Evolutionary conservation across 495 filamentous ascomycete genomes (phyloP), one percentile per base, ranked within the genome.

Genomic region (Oidiodendron maius): DNA sequence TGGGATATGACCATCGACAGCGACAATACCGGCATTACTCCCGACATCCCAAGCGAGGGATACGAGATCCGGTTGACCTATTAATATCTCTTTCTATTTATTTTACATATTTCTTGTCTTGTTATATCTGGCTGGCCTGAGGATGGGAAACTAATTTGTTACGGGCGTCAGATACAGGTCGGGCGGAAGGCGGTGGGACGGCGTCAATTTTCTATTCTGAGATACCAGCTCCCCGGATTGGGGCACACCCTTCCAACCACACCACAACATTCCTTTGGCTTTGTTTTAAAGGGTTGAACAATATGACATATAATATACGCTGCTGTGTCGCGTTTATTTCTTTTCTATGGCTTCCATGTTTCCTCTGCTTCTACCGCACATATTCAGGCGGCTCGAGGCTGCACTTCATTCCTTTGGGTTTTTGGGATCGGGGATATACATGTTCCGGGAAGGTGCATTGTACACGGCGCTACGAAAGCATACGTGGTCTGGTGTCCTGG

Each of bases 1-100:
- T 79, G 75, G 75, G 75, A 78, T 36, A 53, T 61, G 58, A 72
- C 75, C 64, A 57, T 66, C 3, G 59, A 61, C 5, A 62, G 57
- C 22, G 71, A 71, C 35, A 53, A 55, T n/a, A 66, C 70, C 26
- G 47, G 61, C 45, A 56, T 57, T 13, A 65, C 66, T 2, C 55
- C 64, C 17, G 60, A 62, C 42, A 61, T 66, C 49, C 58, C 67
- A 13, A 52, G 42, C 36, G 57, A 61, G 17, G 66, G 58, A 24
- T 69, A 68, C 53, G 74, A 78, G 58, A 51, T 78, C 41, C 65
- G 74, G 51, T 54, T 78, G 48, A 61, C 61, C 28, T 77, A 70
- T 56, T 78, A 64, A 67, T 50, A 48, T 38, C 36, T 35, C 26
- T 41, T 57, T 57, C 38, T 30, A 1, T 5, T 3, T 30, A 15